These are phyloP conservation scores for Jacaranda copaia DNA, from an alignment of 257 asterid species.

Conservation along the genomic window DNA sequence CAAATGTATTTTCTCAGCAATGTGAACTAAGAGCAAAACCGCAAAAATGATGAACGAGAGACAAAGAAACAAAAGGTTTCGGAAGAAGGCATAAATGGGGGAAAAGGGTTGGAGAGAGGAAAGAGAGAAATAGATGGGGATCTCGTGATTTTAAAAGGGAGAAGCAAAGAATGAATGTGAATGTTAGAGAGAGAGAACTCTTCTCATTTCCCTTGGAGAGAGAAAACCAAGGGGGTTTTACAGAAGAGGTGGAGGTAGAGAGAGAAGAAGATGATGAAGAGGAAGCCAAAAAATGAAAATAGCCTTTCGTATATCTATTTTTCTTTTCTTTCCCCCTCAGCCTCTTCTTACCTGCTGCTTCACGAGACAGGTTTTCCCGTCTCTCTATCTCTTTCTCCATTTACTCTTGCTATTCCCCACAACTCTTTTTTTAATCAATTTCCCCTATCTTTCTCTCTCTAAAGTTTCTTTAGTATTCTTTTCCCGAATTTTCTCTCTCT, in stretches of 20 bases:
- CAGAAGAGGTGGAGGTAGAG: constrained; percentile 23
- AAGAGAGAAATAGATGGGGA: constrained; percentile 46
- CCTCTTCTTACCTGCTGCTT: constrained; percentile 42
- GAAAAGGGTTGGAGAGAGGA: constrained; percentile 2
- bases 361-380: constrained; percentile 44
- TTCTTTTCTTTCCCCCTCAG: background rate
- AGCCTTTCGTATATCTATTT: background rate
- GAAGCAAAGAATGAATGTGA: constrained; percentile 61
- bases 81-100: constrained; percentile 36
- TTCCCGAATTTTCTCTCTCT: background rate
- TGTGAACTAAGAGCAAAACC: constrained; percentile 31
- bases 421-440: background rate
- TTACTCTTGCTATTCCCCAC: constrained; percentile 21
- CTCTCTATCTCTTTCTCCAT: constrained; percentile 26
- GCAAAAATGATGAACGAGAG: constrained; percentile 31
- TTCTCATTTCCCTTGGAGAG: constrained; percentile 40
- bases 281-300: constrained; percentile 8
- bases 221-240: constrained; percentile 42
- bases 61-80: constrained; percentile 18
- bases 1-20: constrained; percentile 30
- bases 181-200: constrained; percentile 39
- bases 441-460: background rate
- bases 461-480: background rate
- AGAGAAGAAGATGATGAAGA: constrained; percentile 25
- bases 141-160: constrained; percentile 61